Conservation (phyloP, 2,329 filamentous ascomycete genomes). For the Trichophaea hybrida region DNA sequence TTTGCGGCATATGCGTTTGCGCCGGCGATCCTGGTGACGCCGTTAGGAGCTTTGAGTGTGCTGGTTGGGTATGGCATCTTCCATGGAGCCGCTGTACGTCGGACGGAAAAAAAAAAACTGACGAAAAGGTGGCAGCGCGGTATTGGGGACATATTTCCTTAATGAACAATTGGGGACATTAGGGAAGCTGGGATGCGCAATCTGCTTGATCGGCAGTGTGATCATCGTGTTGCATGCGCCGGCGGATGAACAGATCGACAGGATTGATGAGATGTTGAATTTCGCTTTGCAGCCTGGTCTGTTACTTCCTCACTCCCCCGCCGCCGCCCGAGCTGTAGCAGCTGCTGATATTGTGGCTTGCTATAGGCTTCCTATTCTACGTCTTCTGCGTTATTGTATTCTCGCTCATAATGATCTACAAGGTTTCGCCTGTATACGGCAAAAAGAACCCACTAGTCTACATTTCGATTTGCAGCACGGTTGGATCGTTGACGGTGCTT, state of each 20-base stretch:
- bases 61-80: conserved; percentile 52
- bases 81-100: conserved; percentile 1
- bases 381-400: conserved; percentile 67
- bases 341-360: conserved; percentile 5
- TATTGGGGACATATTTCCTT: conserved; percentile 87
- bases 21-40: conserved; percentile 94
- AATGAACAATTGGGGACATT: conserved; percentile 78
- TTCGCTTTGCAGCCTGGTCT: conserved; percentile 84
- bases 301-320: conserved; percentile 23
- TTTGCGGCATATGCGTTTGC: conserved; percentile 94
- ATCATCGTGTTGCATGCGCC: conserved; percentile 97
- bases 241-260: conserved; percentile 78
- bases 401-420: conserved; percentile 90
- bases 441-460: conserved; percentile 94
- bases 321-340: conserved; percentile 9
- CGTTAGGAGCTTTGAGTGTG: conserved; percentile 82
- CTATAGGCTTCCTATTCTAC: conserved; percentile 67
- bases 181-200: conserved; percentile 88
- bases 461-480: conserved; percentile 93
- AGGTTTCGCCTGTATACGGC: conserved; percentile 73
- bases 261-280: conserved; percentile 78
- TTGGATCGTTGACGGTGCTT: conserved; percentile 97
- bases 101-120: neutral
- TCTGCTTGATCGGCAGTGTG: conserved; percentile 87
- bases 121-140: conserved; percentile 43